Evolutionary conservation across 768 basidiomycete genomes (phyloP).

Genomic region (Leccinum variicolor): DNA sequence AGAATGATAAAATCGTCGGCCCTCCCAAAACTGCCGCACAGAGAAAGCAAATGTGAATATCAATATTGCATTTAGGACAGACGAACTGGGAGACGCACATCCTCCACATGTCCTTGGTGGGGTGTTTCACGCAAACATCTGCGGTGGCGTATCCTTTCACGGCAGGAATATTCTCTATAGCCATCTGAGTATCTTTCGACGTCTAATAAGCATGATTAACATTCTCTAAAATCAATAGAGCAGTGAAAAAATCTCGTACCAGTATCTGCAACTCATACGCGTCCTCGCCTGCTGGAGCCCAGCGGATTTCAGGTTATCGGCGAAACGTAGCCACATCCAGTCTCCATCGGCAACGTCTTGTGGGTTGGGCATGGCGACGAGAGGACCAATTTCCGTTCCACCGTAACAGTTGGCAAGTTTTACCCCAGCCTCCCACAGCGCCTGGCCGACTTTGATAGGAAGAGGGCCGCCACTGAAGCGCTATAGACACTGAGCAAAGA

Average conservation of each 20-base stretch:
- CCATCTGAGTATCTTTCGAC: neutral
- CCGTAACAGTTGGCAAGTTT: constrained; percentile 34
- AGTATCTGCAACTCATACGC: constrained; percentile 38
- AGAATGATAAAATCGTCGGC: constrained; percentile 35
- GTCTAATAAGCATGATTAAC: neutral
- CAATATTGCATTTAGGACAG: no score
- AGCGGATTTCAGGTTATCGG: constrained; percentile 23
- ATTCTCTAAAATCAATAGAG: neutral
- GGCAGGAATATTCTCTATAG: constrained; percentile 37
- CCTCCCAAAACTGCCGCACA: constrained; percentile 26
- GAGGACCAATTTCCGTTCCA: constrained; percentile 29
- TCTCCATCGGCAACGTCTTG: constrained; percentile 18
- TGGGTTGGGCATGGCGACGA: neutral
- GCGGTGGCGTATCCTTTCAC: constrained; percentile 39
- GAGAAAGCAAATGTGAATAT: neutral
- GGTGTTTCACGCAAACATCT: constrained; percentile 44
- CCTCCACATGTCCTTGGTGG: constrained; percentile 39
- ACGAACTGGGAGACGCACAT: constrained; percentile 16
- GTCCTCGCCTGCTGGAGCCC: constrained; percentile 32
- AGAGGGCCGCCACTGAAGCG: constrained; percentile 38
- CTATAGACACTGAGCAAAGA: no score
- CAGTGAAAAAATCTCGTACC: constrained; percentile 18
- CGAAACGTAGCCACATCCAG: constrained; percentile 37
- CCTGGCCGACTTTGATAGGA: constrained; percentile 32
- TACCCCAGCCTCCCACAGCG: constrained; percentile 32